Percentiles rank a stretch among this genome's conserved stretches.
phyloP scores from a whole-genome alignment of 2,329 filamentous ascomycete species.

The Trichoderma brevicompactum region DNA sequence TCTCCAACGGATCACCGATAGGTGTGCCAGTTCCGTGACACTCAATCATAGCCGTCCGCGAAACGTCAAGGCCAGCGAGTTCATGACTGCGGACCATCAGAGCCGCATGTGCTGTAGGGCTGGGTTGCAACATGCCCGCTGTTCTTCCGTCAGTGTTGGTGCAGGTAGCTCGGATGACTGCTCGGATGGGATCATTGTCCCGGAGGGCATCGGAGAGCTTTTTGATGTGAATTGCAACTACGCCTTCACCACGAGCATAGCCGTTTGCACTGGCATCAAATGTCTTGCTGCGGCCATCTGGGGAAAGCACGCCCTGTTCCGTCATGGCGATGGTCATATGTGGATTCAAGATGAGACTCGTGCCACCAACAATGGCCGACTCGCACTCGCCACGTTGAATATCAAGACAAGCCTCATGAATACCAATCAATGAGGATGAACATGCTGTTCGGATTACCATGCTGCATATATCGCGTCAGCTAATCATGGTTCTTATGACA shows the following conservation, averaged over 20 bases:
- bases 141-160: conserved; percentile 47
- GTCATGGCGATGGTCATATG: conserved; percentile 33
- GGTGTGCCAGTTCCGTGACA: conserved; percentile 53
- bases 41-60: conserved; percentile 42
- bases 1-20: conserved; percentile 50
- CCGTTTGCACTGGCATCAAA: conserved; percentile 51
- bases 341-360: conserved; percentile 42
- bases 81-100: conserved; percentile 47
- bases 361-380: conserved; percentile 41
- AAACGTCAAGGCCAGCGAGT: conserved; percentile 34
- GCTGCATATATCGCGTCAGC: conserved; percentile 28
- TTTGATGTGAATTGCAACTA: conserved; percentile 49
- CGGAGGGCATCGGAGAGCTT: conserved; percentile 48
- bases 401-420: conserved; percentile 41
- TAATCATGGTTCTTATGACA: too few relatives aligned
- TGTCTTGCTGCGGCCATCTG: conserved; percentile 36
- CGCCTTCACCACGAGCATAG: conserved; percentile 53
- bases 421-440: conserved; percentile 39
- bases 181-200: conserved; percentile 47
- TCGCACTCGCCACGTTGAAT: conserved; percentile 37
- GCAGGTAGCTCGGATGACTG: conserved; percentile 41
- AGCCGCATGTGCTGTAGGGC: conserved; percentile 39
- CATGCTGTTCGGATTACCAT: conserved; percentile 45
- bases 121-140: conserved; percentile 48
- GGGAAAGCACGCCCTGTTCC: conserved; percentile 37